Conservation (phyloP, 2,329 filamentous ascomycete species). For the Pseudocercospora musae region DNA sequence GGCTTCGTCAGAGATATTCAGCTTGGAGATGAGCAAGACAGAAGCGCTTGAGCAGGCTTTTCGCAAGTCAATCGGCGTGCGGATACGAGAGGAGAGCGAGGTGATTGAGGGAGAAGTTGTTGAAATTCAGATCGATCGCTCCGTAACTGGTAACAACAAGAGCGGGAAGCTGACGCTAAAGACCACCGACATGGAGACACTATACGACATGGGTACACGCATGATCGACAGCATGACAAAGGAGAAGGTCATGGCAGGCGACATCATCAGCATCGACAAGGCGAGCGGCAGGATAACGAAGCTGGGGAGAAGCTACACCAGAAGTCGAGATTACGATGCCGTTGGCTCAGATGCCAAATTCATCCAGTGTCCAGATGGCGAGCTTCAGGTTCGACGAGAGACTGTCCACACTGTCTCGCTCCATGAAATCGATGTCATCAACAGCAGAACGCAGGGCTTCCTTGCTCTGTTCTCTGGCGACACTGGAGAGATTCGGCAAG, state of each 20-base stretch:
- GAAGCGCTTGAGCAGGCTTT: constrained; percentile 98
- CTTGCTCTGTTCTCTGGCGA: constrained; percentile 95
- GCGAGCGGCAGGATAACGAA: constrained; percentile 97
- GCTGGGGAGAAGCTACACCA: constrained; percentile 88
- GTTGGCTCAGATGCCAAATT: constrained; percentile 99
- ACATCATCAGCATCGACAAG: constrained; percentile 98
- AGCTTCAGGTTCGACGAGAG: constrained; percentile 95
- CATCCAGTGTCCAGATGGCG: constrained; percentile 93
- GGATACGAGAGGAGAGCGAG: constrained; percentile 98
- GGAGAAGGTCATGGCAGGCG: constrained; percentile 96
- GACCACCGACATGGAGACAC: constrained; percentile 98
- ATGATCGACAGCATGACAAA: constrained; percentile 99
- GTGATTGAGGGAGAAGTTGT: constrained; percentile 99
- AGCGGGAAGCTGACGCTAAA: constrained; percentile 99
- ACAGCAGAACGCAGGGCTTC: constrained; percentile 97
- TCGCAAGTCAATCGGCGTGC: constrained; percentile 94
- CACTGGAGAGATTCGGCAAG: constrained; percentile 94
- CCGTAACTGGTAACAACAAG: constrained; percentile 92
- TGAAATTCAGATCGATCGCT: constrained; percentile 96
- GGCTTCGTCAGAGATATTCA: constrained; percentile 95
- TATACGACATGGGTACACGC: constrained; percentile 99
- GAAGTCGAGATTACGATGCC: constrained; percentile 95
- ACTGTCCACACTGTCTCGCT: constrained; percentile 94
- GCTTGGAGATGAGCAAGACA: constrained; percentile 98
- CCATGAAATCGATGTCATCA: constrained; percentile 99